A percentile compares a stretch with the other conserved stretches of the same genome.
Conservation (phyloP, 108 stramenopile species). For the Heterococcus sp. region DNA sequence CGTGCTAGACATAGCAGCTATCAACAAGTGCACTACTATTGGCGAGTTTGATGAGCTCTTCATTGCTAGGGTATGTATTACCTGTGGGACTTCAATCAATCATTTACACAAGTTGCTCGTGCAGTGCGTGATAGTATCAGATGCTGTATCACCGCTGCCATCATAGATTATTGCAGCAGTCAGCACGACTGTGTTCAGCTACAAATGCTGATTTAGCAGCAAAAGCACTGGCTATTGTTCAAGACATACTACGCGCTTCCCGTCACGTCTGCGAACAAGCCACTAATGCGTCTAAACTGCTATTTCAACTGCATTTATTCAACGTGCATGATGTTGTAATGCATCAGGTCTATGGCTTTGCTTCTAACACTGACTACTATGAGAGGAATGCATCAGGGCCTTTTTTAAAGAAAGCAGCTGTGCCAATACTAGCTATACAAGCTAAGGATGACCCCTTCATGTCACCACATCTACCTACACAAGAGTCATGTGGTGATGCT, state of each 20-base stretch:
- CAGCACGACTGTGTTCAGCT: no score
- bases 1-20: slow-evolving; percentile 14
- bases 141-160: no score
- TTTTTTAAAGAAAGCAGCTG: slow-evolving; percentile 5
- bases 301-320: no score
- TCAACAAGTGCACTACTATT: slow-evolving; percentile 10
- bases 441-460: slow-evolving; percentile 46
- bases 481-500: slow-evolving; percentile 11
- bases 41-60: slow-evolving; percentile 1
- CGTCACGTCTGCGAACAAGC: no score
- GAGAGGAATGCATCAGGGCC: slow-evolving; percentile 28
- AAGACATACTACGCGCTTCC: no score
- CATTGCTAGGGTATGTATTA: background rate
- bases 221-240: no score
- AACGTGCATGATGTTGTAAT: slow-evolving; percentile 35
- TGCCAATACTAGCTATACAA: slow-evolving; percentile 28
- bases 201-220: no score
- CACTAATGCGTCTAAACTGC: no score
- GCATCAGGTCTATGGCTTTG: slow-evolving; percentile 32
- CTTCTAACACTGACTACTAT: slow-evolving; percentile 35
- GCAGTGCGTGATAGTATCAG: no score
- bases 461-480: slow-evolving; percentile 9
- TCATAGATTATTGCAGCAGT: no score
- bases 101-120: no score
- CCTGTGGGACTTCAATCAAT: no score